Evolutionary conservation across 176 grass and related monocot species (phyloP), one percentile per base, ranked within the genome.

Genomic region (Carex pumila): DNA sequence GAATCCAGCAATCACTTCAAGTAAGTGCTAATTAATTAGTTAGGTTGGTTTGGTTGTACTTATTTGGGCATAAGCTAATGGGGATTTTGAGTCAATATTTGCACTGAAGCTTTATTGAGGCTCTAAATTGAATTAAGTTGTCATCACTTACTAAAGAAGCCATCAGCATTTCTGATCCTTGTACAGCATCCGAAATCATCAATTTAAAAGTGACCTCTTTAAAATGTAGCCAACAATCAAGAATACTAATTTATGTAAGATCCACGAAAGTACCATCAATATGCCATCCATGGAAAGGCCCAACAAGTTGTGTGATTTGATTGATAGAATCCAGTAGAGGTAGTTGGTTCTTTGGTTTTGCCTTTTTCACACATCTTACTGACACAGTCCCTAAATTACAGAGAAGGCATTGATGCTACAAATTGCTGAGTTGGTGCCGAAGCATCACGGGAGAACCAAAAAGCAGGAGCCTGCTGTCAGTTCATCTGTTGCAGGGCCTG

Each of bases 381-480:
- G 50, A 77, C 25, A 34, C 25, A 25, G 22, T 56, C 21, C 49
- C 56, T 71, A 60, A 85, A 74, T 83, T 86, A 64, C 89, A 95
- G 95, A 92, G 85, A 98, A 98, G 74, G 88, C 92, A 61, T 84
- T 98, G 68, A 89, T 95, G 95, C 75, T 95, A 80, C 88, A 88
- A 87, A 66, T 98, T 66, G 92, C 92, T 65, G 95, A 90, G 86
- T 79, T 98, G 66, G 89, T 98, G 76, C 95, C 95, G 43, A 95
- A 95, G 86, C 92, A 98, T 82, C 92, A 90, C 72, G 95, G 92
- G 69, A 98, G 92, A 86, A 91, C 82, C 7, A 93, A 95, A 85
- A 98, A 98, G 81, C 92, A 91, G 88, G 95, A 98, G 59, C 32
- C 84, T 11, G 86, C 59, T 11, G 4, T 62, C 3, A 69, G 61